Conservation (phyloP, 371 early-diverging fungal genomes). For the Actinomucor elegans region DNA sequence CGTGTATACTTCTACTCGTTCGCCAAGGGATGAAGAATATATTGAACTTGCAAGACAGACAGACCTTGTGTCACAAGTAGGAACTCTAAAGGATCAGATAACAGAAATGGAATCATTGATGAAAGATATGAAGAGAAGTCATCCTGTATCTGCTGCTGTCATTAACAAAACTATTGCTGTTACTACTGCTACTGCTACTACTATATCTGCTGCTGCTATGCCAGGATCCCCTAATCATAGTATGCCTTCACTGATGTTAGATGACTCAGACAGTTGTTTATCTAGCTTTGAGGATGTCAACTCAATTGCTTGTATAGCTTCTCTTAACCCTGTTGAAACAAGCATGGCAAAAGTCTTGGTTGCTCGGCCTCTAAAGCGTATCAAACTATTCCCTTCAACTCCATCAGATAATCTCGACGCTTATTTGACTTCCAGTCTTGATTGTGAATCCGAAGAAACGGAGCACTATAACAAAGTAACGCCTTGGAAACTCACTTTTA, state of each 20-base stretch:
- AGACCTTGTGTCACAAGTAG: conserved; percentile 14
- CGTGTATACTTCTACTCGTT: conserved; percentile 22
- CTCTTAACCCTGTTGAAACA: neutral
- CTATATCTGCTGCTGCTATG: neutral
- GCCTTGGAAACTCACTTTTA: conserved; percentile 13
- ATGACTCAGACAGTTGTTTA: conserved; percentile 3
- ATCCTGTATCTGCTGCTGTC: no score
- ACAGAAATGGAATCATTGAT: conserved; percentile 19
- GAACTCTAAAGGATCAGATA: conserved; percentile 18
- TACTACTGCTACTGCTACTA: no score
- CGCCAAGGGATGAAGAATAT: conserved; percentile 35
- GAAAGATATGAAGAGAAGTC: neutral
- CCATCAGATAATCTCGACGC: no score
- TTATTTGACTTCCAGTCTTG: no score
- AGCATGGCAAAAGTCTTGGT: neutral
- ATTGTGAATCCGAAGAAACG: no score
- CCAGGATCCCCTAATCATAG: neutral
- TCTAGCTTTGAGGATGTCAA: conserved; percentile 6
- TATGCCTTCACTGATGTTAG: conserved; percentile 5
- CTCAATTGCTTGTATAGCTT: conserved; percentile 5
- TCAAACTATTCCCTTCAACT: conserved; percentile 1
- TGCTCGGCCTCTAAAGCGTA: neutral
- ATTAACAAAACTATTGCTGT: neutral
- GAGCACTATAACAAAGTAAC: neutral
- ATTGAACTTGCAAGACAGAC: conserved; percentile 19